These are phyloP conservation scores for Exophiala sideris DNA, from an alignment of 2,329 filamentous ascomycete species.

Conservation along the genomic window DNA sequence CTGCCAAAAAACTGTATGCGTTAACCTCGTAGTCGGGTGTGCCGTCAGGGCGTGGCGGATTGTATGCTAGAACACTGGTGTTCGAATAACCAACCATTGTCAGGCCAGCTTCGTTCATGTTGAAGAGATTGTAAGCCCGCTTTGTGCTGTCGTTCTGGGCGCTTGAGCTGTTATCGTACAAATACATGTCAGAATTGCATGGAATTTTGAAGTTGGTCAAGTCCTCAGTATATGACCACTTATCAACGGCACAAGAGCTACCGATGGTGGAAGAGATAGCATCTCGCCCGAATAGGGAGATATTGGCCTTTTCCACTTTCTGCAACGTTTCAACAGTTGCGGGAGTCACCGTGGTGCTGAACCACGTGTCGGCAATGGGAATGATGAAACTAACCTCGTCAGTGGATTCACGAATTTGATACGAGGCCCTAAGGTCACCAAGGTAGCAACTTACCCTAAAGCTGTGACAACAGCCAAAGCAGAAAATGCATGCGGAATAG, in stretches of 20 bases:
- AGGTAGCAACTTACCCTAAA: neutral
- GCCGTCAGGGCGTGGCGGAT: neutral
- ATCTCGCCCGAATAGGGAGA: neutral
- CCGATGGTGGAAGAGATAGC: neutral
- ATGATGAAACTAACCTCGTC: neutral
- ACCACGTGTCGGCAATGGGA: conserved; percentile 1
- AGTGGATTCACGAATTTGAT: neutral
- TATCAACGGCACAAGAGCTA: neutral
- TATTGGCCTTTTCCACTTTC: neutral
- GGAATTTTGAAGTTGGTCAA: too few species aligned
- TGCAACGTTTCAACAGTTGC: neutral
- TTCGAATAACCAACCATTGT: neutral
- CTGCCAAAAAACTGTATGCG: neutral
- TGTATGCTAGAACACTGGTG: neutral
- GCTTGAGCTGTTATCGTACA: too few species aligned
- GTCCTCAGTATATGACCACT: neutral
- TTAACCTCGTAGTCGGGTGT: neutral
- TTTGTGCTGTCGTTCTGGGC: neutral
- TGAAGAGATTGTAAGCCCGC: neutral
- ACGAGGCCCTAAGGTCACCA: too few species aligned
- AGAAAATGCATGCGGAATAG: conserved; percentile 8
- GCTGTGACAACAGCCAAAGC: conserved; percentile 3
- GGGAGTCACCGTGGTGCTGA: conserved; percentile 7
- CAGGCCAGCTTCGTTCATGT: neutral
- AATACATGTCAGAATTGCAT: too few species aligned